These are phyloP conservation scores for Fistulifera pelliculosa DNA, from an alignment of 108 stramenopile genomes.

Conservation along the genomic window DNA sequence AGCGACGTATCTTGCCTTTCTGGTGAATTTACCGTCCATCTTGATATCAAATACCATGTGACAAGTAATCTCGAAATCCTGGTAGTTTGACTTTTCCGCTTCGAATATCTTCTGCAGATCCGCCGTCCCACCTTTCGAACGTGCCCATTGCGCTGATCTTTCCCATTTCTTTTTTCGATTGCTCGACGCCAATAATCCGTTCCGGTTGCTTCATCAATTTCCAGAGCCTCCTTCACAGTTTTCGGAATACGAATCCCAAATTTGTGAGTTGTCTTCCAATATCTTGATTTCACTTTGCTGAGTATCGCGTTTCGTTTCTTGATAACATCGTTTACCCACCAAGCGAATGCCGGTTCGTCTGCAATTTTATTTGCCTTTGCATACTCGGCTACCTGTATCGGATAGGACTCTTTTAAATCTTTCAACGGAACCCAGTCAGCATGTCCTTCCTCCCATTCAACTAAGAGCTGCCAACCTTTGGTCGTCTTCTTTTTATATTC, in stretches of 20 bases:
- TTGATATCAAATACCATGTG: conserved; percentile 30
- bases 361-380: conserved; percentile 7
- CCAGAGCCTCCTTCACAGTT: conserved; percentile 26
- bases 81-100: not conserved
- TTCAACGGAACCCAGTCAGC: conserved; percentile 8
- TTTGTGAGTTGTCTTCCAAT: conserved; percentile 22
- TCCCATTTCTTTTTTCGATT: conserved; percentile 28
- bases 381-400: conserved; percentile 20
- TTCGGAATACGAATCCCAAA: conserved; percentile 39
- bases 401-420: conserved; percentile 22
- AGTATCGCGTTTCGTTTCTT: conserved; percentile 20
- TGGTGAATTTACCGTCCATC: conserved; percentile 9
- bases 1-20: not conserved
- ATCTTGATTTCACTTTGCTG: conserved; percentile 1
- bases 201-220: conserved; percentile 32
- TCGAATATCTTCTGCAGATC: not conserved
- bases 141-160: not conserved
- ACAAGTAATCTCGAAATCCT: conserved; percentile 7
- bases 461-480: conserved; percentile 37
- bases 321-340: conserved; percentile 37
- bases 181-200: conserved; percentile 15
- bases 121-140: too few relatives aligned
- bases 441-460: conserved; percentile 30
- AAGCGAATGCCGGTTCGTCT: conserved; percentile 22
- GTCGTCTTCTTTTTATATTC: conserved; percentile 18